A percentile compares a stretch with the other conserved stretches of the same genome.
Evolutionary conservation across 1,139 yeast genomes (phyloP).

Genomic region (Diutina siamensis): DNA sequence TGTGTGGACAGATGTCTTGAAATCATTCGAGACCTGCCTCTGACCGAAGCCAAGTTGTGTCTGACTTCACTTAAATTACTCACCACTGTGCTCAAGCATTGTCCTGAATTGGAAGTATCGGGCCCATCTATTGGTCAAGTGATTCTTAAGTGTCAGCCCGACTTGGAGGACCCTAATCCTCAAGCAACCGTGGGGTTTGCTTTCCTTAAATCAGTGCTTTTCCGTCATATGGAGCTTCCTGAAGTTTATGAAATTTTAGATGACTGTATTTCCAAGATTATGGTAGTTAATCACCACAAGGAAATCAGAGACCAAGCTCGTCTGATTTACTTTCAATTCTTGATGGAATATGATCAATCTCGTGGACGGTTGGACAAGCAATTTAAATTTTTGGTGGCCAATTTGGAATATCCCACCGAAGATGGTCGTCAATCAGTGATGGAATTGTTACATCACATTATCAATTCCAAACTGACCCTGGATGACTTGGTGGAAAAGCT

Average conservation of each 20-base stretch:
- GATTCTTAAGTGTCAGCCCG: constrained; percentile 71
- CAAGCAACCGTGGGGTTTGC: constrained; percentile 80
- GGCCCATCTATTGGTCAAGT: constrained; percentile 68
- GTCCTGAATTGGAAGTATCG: constrained; percentile 32
- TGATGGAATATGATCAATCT: constrained; percentile 94
- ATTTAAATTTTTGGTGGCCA: constrained; percentile 70
- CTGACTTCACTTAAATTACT: constrained; percentile 71
- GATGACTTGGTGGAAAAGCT: constrained; percentile 49
- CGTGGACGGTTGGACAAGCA: constrained; percentile 76
- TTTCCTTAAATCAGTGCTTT: constrained; percentile 64
- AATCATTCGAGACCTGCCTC: constrained; percentile 64
- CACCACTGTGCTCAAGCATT: constrained; percentile 62
- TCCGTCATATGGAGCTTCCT: constrained; percentile 67
- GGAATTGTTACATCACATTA: constrained; percentile 68
- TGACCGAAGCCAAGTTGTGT: constrained; percentile 71
- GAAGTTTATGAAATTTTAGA: constrained; percentile 90
- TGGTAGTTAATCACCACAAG: constrained; percentile 82
- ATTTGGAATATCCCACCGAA: constrained; percentile 75
- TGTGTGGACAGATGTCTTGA: constrained; percentile 55
- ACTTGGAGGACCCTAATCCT: constrained; percentile 78
- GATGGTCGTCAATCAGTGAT: constrained; percentile 84
- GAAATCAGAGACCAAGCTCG: constrained; percentile 83
- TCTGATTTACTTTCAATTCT: constrained; percentile 70
- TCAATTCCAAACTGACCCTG: constrained; percentile 48
- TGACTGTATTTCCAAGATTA: constrained; percentile 53